Evolutionary conservation across 2,329 filamentous ascomycete genomes (phyloP).

Genomic region (Trichoderma brevicompactum): DNA sequence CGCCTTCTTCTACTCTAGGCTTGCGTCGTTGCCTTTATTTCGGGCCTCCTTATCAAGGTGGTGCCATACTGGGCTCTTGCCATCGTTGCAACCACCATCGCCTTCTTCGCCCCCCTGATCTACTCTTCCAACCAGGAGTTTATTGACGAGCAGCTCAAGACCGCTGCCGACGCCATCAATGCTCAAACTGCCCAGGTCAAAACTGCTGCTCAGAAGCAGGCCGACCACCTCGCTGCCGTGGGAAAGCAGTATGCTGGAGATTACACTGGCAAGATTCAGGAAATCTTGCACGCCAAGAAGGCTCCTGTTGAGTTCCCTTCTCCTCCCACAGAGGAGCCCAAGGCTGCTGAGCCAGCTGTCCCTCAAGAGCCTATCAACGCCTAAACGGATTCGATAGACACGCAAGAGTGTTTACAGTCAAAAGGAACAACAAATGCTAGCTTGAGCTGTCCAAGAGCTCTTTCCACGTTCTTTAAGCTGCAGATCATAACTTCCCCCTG

Average conservation of each 20-base stretch:
- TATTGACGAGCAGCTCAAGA: constrained; percentile 66
- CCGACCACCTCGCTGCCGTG: constrained; percentile 63
- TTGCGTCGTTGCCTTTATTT: constrained; percentile 63
- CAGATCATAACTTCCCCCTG: constrained; percentile 32
- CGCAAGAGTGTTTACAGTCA: not conserved
- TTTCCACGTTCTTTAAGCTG: constrained; percentile 38
- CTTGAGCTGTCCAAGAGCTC: constrained; percentile 36
- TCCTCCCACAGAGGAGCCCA: constrained; percentile 46
- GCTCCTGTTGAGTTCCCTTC: constrained; percentile 44
- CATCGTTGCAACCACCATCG: constrained; percentile 60
- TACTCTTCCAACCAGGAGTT: constrained; percentile 72
- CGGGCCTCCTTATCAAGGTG: constrained; percentile 71
- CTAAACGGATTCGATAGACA: constrained; percentile 33
- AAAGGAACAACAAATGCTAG: constrained; percentile 33
- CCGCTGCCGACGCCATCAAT: constrained; percentile 61
- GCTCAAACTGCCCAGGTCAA: constrained; percentile 67
- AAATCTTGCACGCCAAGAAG: constrained; percentile 58
- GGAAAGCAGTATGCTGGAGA: constrained; percentile 72
- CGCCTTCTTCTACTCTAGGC: constrained; percentile 49
- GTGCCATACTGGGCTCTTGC: constrained; percentile 72
- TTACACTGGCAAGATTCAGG: constrained; percentile 70
- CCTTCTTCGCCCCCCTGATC: constrained; percentile 66
- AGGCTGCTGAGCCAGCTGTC: constrained; percentile 35
- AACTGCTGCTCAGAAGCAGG: constrained; percentile 65
- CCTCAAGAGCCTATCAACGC: constrained; percentile 40